Percentiles rank a stretch among this genome's conserved stretches.
phyloP scores from a whole-genome alignment of 345 rosid species.

The Rhizophora apiculata region DNA sequence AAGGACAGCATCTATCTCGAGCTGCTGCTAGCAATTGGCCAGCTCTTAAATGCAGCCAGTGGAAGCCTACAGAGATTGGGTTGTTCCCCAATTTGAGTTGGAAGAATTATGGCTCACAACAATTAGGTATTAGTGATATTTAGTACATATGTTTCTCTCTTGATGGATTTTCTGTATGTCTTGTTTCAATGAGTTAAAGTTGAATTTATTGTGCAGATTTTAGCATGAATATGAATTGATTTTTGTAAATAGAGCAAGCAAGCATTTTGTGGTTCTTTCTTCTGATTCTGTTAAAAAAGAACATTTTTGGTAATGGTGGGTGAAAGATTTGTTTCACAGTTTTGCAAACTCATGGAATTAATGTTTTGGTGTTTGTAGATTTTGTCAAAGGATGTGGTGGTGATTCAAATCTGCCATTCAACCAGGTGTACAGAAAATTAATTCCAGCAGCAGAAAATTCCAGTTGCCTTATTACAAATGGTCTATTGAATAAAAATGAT shows the following conservation, averaged over 20 bases:
- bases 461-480: constrained; percentile 21
- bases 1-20: constrained; percentile 29
- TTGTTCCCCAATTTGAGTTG: constrained; percentile 19
- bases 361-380: constrained; percentile 26
- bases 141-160: background rate
- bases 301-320: background rate
- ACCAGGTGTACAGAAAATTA: constrained; percentile 20
- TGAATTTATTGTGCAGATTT: background rate
- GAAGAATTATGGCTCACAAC: constrained; percentile 27
- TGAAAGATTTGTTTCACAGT: background rate
- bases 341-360: background rate
- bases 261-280: no score
- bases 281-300: background rate
- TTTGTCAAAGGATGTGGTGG: constrained; percentile 19
- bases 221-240: no score
- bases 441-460: constrained; percentile 28
- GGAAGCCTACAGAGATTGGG: constrained; percentile 30
- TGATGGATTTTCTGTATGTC: background rate
- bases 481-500: constrained; percentile 26
- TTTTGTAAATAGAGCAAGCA: no score
- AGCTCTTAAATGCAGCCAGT: constrained; percentile 29
- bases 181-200: background rate
- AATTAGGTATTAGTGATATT: constrained; percentile 29
- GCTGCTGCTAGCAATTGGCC: constrained; percentile 34
- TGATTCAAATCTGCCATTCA: constrained; percentile 21